Percentiles rank a stretch among this genome's conserved stretches.
Conservation (phyloP, 306 rosid species). For the Cyamopsis tetragonoloba region DNA sequence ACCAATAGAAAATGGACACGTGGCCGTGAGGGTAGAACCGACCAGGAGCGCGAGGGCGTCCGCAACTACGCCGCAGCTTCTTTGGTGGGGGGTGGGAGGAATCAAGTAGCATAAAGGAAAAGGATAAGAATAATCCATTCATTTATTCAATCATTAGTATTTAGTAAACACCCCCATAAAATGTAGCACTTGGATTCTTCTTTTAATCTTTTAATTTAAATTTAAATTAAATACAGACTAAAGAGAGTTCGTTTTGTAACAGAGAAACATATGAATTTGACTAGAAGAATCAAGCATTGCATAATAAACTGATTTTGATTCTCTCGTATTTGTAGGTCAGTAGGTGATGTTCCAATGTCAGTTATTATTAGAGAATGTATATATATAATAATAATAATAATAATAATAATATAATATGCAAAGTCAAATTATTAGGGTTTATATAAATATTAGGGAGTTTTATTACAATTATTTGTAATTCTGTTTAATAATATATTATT, state of each 20-base stretch:
- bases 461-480: no score
- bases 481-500: no score
- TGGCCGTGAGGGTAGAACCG: not conserved
- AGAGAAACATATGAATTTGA: not conserved
- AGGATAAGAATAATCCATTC: not conserved
- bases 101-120: not conserved
- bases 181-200: not conserved
- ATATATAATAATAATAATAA: no score
- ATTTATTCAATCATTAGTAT: not conserved
- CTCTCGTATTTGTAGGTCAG: no score
- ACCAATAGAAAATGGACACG: not conserved
- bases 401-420: no score
- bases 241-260: not conserved
- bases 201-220: no score
- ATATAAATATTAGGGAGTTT: no score
- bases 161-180: not conserved
- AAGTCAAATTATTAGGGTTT: no score
- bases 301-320: no score
- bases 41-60: not conserved
- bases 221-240: no score
- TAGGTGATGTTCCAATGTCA: no score
- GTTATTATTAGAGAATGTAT: no score
- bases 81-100: not conserved
- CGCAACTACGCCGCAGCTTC: constrained; percentile 25
- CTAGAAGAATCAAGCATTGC: not conserved